phyloP scores from a whole-genome alignment of 306 rosid species.

The Citrullus amarus region DNA sequence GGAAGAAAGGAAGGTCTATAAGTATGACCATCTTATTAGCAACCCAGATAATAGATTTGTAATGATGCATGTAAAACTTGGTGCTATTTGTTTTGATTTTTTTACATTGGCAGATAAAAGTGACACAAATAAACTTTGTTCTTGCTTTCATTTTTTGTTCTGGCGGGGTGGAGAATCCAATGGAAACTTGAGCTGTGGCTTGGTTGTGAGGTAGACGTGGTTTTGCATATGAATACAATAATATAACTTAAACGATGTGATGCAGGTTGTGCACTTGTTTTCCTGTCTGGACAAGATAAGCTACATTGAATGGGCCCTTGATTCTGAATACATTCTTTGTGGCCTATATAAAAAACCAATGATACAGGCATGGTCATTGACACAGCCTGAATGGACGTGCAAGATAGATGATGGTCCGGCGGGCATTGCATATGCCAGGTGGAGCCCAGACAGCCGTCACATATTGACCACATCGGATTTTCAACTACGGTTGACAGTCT shows the following conservation, averaged over 20 bases:
- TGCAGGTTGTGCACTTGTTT: slow-evolving; percentile 96
- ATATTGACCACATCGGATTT: slow-evolving; percentile 91
- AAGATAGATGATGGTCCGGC: slow-evolving; percentile 98
- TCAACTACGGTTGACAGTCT: slow-evolving; percentile 85
- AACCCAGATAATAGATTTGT: background rate
- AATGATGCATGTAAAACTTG: background rate
- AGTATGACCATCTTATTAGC: background rate
- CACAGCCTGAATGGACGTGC: slow-evolving; percentile 99
- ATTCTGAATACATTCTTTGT: slow-evolving; percentile 95
- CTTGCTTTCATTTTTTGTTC: background rate
- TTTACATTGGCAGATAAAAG: background rate
- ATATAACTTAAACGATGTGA: slow-evolving; percentile 9
- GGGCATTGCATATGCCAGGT: slow-evolving; percentile 88
- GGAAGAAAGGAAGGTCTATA: background rate
- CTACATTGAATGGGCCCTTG: slow-evolving; percentile 96
- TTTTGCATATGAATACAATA: slow-evolving; percentile 8
- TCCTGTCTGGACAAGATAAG: slow-evolving; percentile 98
- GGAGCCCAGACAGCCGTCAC: slow-evolving; percentile 99
- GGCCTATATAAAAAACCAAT: slow-evolving; percentile 84
- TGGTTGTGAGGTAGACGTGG: background rate
- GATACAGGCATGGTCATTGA: slow-evolving; percentile 97
- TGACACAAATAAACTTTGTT: background rate
- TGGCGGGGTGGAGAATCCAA: background rate
- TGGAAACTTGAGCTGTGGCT: background rate
- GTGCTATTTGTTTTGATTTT: background rate